A percentile compares a stretch with the other conserved stretches of the same genome.
Conservation (phyloP, 495 filamentous ascomycete genomes). For the Aspergillus sclerotioniger region DNA sequence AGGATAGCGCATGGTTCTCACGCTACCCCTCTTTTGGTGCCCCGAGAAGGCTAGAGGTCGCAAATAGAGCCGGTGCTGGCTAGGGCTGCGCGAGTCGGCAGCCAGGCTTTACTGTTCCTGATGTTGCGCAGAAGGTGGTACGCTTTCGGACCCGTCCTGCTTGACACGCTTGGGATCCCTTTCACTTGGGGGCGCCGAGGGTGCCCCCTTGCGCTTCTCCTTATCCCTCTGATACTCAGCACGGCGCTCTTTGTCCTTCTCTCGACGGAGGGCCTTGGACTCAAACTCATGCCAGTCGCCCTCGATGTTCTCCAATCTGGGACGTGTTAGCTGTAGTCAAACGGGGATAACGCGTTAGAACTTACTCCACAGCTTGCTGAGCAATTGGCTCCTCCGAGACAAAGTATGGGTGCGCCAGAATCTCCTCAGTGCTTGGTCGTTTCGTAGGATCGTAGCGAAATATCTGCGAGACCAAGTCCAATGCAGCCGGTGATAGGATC, state of each 20-base stretch:
- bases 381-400: constrained; percentile 74
- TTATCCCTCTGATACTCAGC: constrained; percentile 54
- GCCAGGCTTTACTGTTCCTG: constrained; percentile 3
- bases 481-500: constrained; percentile 68
- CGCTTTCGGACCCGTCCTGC: constrained; percentile 20
- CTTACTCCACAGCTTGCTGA: constrained; percentile 80
- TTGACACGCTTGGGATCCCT: constrained; percentile 40
- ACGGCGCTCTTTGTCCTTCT: constrained; percentile 79
- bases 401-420: constrained; percentile 90
- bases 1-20: neutral
- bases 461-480: constrained; percentile 77
- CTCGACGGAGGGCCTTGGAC: constrained; percentile 89
- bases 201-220: constrained; percentile 46
- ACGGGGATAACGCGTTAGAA: constrained; percentile 13
- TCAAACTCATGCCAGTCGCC: constrained; percentile 99
- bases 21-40: neutral
- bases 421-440: constrained; percentile 80
- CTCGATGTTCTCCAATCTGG: constrained; percentile 74
- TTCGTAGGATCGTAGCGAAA: constrained; percentile 84
- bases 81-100: neutral
- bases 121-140: constrained; percentile 1
- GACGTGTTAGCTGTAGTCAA: constrained; percentile 17
- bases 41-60: neutral
- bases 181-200: constrained; percentile 31
- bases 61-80: neutral